A percentile compares a stretch with the other conserved stretches of the same genome.
Conservation (phyloP, 2,329 filamentous ascomycete genomes). For the Pochonia chlamydosporia region DNA sequence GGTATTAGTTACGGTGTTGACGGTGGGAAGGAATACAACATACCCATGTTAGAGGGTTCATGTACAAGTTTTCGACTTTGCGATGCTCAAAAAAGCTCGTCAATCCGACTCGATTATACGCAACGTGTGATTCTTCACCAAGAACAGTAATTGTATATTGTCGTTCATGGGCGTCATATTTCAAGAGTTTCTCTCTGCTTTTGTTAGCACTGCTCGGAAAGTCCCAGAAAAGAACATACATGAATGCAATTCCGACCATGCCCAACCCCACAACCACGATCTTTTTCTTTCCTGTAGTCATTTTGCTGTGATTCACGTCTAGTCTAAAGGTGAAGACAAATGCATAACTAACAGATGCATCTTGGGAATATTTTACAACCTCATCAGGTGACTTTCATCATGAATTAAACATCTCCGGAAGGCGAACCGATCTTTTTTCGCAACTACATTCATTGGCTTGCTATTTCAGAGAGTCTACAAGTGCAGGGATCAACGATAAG, state of each 20-base stretch:
- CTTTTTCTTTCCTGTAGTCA: slow-evolving; percentile 40
- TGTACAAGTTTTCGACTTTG: slow-evolving; percentile 78
- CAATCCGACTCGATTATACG: slow-evolving; percentile 86
- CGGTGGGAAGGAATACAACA: slow-evolving; percentile 1
- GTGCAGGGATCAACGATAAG: slow-evolving; percentile 3
- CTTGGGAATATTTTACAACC: too few species aligned
- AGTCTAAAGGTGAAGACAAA: too few species aligned
- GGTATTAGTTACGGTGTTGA: not conserved
- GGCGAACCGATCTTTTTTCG: not conserved
- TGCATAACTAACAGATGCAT: too few species aligned
- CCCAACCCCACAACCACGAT: slow-evolving; percentile 82
- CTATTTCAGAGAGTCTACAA: not conserved
- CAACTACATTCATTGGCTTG: not conserved
- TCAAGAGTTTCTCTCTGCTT: slow-evolving; percentile 79
- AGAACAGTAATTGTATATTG: slow-evolving; percentile 81
- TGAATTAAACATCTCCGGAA: slow-evolving; percentile 7
- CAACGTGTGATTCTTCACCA: slow-evolving; percentile 80
- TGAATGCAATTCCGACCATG: slow-evolving; percentile 87
- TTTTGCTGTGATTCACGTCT: not conserved
- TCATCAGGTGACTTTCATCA: not conserved
- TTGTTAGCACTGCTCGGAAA: not conserved
- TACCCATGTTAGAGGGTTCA: slow-evolving; percentile 82
- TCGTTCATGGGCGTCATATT: slow-evolving; percentile 68
- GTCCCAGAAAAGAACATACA: slow-evolving; percentile 49
- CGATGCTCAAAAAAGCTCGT: slow-evolving; percentile 87